A percentile compares a stretch with the other conserved stretches of the same genome.
phyloP scores from a whole-genome alignment of 1,284 basidiomycete species.

The Fistulinella cinereoalba region DNA sequence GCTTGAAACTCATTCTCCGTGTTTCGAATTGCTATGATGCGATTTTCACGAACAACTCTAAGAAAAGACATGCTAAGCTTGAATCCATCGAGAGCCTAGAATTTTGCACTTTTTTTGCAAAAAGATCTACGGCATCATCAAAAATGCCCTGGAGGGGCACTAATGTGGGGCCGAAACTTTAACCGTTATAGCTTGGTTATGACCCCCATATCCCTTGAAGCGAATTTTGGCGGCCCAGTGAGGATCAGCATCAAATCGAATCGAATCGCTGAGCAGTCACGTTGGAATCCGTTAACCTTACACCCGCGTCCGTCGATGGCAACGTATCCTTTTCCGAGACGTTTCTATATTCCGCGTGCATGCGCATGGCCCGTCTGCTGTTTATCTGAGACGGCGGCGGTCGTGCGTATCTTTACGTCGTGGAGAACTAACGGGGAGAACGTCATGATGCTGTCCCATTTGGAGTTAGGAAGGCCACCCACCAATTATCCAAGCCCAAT shows the following conservation, averaged over 20 bases:
- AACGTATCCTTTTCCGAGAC: slow-evolving; percentile 4
- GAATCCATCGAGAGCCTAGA: too few species aligned
- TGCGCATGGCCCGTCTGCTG: not conserved
- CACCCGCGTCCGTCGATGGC: slow-evolving; percentile 6
- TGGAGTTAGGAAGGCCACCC: slow-evolving; percentile 24
- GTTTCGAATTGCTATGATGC: slow-evolving; percentile 30
- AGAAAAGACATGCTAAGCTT: slow-evolving; percentile 2
- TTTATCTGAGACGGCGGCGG: not conserved
- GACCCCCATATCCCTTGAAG: slow-evolving; percentile 22
- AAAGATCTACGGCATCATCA: slow-evolving; percentile 19
- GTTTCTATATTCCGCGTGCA: slow-evolving; percentile 5
- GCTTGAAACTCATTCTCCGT: slow-evolving; percentile 26
- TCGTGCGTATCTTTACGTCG: slow-evolving; percentile 26
- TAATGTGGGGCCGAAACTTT: not conserved
- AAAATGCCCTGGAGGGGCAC: slow-evolving; percentile 11
- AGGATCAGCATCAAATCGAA: slow-evolving; percentile 3
- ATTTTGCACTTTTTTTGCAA: too few species aligned
- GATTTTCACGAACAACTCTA: slow-evolving; percentile 2
- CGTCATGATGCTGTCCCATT: slow-evolving; percentile 19
- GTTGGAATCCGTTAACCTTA: not conserved
- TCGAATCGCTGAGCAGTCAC: slow-evolving; percentile 7
- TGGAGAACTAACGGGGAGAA: slow-evolving; percentile 9
- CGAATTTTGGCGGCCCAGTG: not conserved
- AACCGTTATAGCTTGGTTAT: too few species aligned
- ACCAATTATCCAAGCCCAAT: slow-evolving; percentile 24